phyloP scores from a whole-genome alignment of 1,139 yeast genomes.

The Saccharomyces hybrid region DNA sequence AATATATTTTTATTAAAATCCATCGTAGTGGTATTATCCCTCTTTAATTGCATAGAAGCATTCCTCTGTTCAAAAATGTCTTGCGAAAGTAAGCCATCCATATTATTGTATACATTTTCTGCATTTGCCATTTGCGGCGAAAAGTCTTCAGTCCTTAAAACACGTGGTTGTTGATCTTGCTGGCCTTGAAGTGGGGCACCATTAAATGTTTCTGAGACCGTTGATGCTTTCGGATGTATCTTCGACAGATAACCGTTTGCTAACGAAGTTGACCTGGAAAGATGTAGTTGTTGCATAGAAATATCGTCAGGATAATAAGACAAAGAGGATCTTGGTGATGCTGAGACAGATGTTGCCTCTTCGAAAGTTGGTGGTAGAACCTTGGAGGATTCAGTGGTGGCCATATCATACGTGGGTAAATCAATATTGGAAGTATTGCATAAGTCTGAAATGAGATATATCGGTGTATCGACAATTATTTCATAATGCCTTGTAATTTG shows the following conservation, averaged over 20 bases:
- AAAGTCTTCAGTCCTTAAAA: not conserved
- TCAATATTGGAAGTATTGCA: constrained; percentile 63
- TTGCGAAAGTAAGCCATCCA: constrained; percentile 2
- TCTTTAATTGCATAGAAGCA: not conserved
- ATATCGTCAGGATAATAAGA: constrained; percentile 18
- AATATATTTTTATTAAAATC: not conserved
- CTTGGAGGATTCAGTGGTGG: constrained; percentile 29
- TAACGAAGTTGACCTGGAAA: constrained; percentile 19
- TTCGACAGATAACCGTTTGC: not conserved
- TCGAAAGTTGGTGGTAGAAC: constrained; percentile 47
- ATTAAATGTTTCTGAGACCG: constrained; percentile 4
- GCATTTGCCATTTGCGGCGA: constrained; percentile 7
- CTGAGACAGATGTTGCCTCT: constrained; percentile 37
- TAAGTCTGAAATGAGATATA: constrained; percentile 60
- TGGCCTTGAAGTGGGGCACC: constrained; percentile 10
- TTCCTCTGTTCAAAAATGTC: not conserved
- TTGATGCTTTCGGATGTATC: not conserved
- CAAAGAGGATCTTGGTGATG: constrained; percentile 1
- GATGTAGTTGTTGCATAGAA: constrained; percentile 24
- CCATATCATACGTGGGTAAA: constrained; percentile 55
- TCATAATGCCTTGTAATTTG: constrained; percentile 68
- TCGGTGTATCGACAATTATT: constrained; percentile 82
- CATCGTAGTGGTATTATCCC: not conserved
- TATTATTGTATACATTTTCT: not conserved
- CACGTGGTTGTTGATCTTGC: not conserved